Evolutionary conservation across 225 moss, liverwort and hornwort genomes (phyloP), one percentile per base, ranked within the genome.

Genomic region (Antitrichia curtipendula): DNA sequence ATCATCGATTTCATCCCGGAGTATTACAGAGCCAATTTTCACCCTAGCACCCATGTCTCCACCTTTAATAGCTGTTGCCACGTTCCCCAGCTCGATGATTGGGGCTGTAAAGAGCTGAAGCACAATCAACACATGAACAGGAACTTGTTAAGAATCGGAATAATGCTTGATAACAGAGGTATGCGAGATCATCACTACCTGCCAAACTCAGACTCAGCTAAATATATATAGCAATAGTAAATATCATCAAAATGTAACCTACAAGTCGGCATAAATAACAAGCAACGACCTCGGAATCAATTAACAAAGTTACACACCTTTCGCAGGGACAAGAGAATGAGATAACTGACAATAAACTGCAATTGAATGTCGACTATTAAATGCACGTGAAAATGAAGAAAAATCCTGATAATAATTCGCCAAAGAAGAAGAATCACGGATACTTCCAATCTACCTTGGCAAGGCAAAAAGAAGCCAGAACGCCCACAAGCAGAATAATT

Each of bases 41-140:
- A 94, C 91, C 85, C 94, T 86, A 71, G 94, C 94, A 74, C 61
- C 90, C 94, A 94, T 94, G 80, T 94, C 89, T 86, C 94, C 94
- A 60, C 71, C 85, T 82, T 90, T 86, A 59, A 94, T 92, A 90
- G 93, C 94, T 88, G 93, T 81, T 82, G 94, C 94, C 81, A 93
- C 93, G 86, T 89, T 90, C 71, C 90, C 90, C 65, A 94, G 79
- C 89, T 94, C 94, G 80, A 94, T 92, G 28, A 94, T 93, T 66
- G 94, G 94, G 78, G 94, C 85, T 23, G 92, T 94, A 83, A 93
- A 93, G 73, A 94, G 93, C 94, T 94, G 86, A 77, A 86, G 61
- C 81, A 86, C 71, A 81, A 87, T 65, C 75, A 82, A 84, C 87
- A 85, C 53, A 83, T 16, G 13, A 80, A 66, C 65, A 91, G 61